A percentile compares a stretch with the other conserved stretches of the same genome.
phyloP scores from a whole-genome alignment of 2,329 filamentous ascomycete genomes.

The Biscogniauxia mediterranea region DNA sequence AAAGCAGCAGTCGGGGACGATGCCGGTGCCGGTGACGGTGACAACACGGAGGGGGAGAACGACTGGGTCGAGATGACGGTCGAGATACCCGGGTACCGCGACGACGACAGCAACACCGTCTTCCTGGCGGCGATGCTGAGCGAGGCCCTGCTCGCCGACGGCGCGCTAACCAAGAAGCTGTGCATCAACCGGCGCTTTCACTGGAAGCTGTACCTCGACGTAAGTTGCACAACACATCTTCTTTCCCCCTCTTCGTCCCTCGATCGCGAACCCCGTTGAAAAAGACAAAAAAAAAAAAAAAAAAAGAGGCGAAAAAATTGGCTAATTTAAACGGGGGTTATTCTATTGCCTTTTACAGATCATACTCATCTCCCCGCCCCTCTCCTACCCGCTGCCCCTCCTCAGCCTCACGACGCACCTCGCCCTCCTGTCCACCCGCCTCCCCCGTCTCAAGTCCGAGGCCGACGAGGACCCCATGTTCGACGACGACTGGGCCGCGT shows the following conservation, averaged over 20 bases:
- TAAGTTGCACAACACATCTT: too few relatives aligned
- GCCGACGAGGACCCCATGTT: constrained; percentile 95
- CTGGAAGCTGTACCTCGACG: constrained; percentile 95
- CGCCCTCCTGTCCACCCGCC: constrained; percentile 80
- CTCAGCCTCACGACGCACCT: constrained; percentile 92
- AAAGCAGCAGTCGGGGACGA: constrained; percentile 35
- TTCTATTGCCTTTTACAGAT: constrained; percentile 53
- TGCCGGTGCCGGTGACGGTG: constrained; percentile 40
- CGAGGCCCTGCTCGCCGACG: constrained; percentile 78
- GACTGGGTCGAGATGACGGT: constrained; percentile 90
- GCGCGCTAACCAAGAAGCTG: constrained; percentile 66
- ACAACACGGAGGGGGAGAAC: constrained; percentile 44
- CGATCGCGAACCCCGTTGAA: too few relatives aligned
- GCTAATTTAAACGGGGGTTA: too few relatives aligned
- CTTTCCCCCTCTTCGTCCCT: too few relatives aligned
- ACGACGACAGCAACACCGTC: constrained; percentile 86
- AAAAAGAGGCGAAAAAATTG: constrained; percentile 3
- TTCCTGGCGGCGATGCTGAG: constrained; percentile 86
- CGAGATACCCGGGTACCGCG: constrained; percentile 85
- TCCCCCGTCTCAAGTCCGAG: constrained; percentile 83
- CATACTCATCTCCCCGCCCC: constrained; percentile 85
- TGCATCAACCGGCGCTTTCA: constrained; percentile 91
- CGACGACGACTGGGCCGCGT: constrained; percentile 94
- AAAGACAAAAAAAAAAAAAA: neutral
- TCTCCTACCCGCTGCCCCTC: constrained; percentile 89